Evolutionary conservation across 345 rosid species (phyloP).

Genomic region (Lepidium africanum): DNA sequence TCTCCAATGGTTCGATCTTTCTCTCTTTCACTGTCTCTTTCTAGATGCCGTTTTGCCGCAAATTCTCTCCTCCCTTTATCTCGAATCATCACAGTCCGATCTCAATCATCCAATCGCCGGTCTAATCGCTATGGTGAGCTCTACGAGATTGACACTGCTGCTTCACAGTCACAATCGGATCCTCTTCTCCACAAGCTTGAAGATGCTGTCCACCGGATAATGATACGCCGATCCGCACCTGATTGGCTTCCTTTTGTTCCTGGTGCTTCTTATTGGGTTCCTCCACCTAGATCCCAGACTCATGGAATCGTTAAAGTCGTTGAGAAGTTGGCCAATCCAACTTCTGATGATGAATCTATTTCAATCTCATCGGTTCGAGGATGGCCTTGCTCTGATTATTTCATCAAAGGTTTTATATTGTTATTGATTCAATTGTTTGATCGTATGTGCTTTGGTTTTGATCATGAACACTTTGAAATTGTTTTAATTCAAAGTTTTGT

Average conservation of each 20-base stretch:
- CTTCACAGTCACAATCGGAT: conserved; percentile 37
- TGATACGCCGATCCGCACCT: conserved; percentile 89
- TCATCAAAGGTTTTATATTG: conserved; percentile 50
- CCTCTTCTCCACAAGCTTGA: conserved; percentile 69
- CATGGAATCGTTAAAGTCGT: conserved; percentile 68
- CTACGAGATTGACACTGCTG: conserved; percentile 22
- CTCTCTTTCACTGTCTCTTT: conserved; percentile 16
- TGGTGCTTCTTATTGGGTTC: conserved; percentile 94
- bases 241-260: conserved; percentile 98
- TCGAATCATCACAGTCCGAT: conserved; percentile 25
- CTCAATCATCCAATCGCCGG: conserved; percentile 39
- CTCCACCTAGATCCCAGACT: conserved; percentile 53
- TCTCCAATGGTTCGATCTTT: conserved; percentile 26
- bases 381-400: conserved; percentile 88
- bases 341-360: conserved; percentile 43
- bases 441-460: not conserved
- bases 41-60: conserved; percentile 1
- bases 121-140: conserved; percentile 22
- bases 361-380: conserved; percentile 60
- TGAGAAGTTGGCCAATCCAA: conserved; percentile 63
- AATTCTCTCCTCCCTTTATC: conserved; percentile 20
- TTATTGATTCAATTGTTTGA: not conserved
- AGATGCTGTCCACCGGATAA: conserved; percentile 83
- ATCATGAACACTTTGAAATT: not conserved
- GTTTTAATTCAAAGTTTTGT: not conserved